Evolutionary conservation across 2,329 filamentous ascomycete genomes (phyloP), one percentile per base, ranked within the genome.

Genomic region (Arthrobotrys sphaeroides): DNA sequence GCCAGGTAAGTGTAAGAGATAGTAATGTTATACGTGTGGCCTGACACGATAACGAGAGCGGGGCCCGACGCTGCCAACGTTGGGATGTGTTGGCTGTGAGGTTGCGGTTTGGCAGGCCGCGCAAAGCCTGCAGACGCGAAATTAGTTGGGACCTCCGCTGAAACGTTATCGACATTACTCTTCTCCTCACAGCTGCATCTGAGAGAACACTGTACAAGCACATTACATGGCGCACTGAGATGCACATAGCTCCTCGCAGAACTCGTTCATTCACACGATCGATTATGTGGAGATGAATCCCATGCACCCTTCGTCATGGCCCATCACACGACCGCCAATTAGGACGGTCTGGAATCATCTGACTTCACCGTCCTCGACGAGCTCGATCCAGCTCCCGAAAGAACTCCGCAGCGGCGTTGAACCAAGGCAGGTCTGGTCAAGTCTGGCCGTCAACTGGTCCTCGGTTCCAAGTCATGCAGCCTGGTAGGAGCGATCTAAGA

Each of bases 401-500:
- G 53, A 62, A 62, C 47, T 57, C 49, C 60, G 49, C 43, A 55
- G 38, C 13, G 31, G 24, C 31, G 36, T 36, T 57, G 57, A 55
- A 45, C 60, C 51, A 62, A 31, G 28, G 26, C 62, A 45, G 40
- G 59, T 67, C 60, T 51, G 53, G 60, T 60, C 53, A 66, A 57
- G 70, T 55, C 64, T 62, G 28, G 61, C 55, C 69, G 61, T 40
- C 42, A 61, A 57, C 36, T 53, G 62, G 55, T 59, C 45, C 64
- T 75, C 72, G 72, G 72, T 64, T 75, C 72, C 72, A 53, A 68
- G 57, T 57, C 53, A 75, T 75, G 70, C 62, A 75, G 43, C 67
- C 67, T 64, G 67, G 40, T 65, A 68, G 42, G 53, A 64, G 51
- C 61, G 70, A 74, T 74, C 70, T 74, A 74, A 74, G 70, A 74